Conservation (phyloP, 164 flowering plant species). For the Annona cherimola region DNA sequence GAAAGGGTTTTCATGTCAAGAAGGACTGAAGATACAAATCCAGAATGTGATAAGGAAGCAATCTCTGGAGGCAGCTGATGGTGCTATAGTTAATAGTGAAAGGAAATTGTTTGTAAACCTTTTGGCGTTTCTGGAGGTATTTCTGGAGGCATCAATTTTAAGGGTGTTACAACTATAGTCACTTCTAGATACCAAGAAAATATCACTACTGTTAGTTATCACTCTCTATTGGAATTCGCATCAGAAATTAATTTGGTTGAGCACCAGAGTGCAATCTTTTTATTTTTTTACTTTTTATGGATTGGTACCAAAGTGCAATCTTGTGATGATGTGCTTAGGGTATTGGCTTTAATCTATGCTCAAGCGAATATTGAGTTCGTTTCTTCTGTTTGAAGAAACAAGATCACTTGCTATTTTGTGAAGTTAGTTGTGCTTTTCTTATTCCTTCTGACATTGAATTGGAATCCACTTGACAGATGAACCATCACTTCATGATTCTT, state of each 20-base stretch:
- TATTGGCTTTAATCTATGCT: background rate
- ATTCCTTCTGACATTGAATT: background rate
- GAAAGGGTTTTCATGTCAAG: slow-evolving; percentile 28
- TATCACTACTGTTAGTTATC: background rate
- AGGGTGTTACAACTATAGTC: background rate
- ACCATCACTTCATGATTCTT: background rate
- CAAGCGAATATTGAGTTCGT: background rate
- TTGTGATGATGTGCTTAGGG: background rate
- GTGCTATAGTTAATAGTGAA: slow-evolving; percentile 68
- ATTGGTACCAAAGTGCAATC: too few species aligned
- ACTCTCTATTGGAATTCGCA: background rate
- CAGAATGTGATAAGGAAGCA: slow-evolving; percentile 63
- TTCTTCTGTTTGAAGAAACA: background rate
- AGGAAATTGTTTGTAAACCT: slow-evolving; percentile 64
- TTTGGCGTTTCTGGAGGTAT: slow-evolving; percentile 72
- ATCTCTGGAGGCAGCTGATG: slow-evolving; percentile 81
- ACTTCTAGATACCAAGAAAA: background rate
- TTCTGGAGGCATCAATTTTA: background rate
- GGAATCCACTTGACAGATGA: background rate
- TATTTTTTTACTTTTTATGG: too few species aligned
- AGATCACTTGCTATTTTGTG: background rate
- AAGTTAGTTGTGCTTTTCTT: background rate
- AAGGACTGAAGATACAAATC: slow-evolving; percentile 58
- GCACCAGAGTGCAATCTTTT: background rate
- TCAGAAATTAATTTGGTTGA: background rate